Percentiles rank a stretch among this genome's conserved stretches.
These are phyloP conservation scores for Potentilla sterilis DNA, from an alignment of 306 rosid genomes.

Conservation along the genomic window DNA sequence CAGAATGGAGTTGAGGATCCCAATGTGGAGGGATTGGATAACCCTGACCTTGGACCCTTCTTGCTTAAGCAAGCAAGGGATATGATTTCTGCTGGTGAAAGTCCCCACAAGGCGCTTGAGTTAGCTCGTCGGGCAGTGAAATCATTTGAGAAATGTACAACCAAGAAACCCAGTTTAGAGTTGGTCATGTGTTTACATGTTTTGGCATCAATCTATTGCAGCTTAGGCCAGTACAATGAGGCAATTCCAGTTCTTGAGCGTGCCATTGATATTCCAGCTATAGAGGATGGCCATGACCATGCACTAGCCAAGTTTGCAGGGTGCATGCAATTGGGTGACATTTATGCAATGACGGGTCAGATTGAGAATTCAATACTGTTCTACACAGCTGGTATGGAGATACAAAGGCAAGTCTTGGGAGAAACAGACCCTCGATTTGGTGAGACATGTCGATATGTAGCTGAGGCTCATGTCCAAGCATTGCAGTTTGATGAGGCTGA, in stretches of 20 bases:
- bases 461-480: slow-evolving; percentile 88
- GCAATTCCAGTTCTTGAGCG: slow-evolving; percentile 82
- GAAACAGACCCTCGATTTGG: slow-evolving; percentile 65
- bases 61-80: slow-evolving; percentile 70
- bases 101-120: slow-evolving; percentile 51
- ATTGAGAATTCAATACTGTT: slow-evolving; percentile 72
- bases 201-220: slow-evolving; percentile 73
- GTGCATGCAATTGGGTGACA: slow-evolving; percentile 86
- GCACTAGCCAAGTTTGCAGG: slow-evolving; percentile 88
- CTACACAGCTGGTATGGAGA: slow-evolving; percentile 73
- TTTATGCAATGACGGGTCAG: slow-evolving; percentile 82
- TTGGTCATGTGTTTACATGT: slow-evolving; percentile 86
- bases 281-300: slow-evolving; percentile 67
- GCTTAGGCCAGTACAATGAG: slow-evolving; percentile 54
- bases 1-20: slow-evolving; percentile 45
- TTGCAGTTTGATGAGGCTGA: slow-evolving; percentile 82
- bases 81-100: slow-evolving; percentile 68
- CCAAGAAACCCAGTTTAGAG: slow-evolving; percentile 57
- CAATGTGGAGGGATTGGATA: slow-evolving; percentile 40
- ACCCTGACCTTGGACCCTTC: slow-evolving; percentile 62
- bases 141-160: slow-evolving; percentile 58
- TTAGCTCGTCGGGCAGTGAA: slow-evolving; percentile 62
- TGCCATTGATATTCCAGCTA: slow-evolving; percentile 67
- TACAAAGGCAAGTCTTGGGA: slow-evolving; percentile 74
- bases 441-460: slow-evolving; percentile 76